These are phyloP conservation scores for Stachybotrys chartarum DNA, from an alignment of 2,329 filamentous ascomycete species.

Conservation along the genomic window DNA sequence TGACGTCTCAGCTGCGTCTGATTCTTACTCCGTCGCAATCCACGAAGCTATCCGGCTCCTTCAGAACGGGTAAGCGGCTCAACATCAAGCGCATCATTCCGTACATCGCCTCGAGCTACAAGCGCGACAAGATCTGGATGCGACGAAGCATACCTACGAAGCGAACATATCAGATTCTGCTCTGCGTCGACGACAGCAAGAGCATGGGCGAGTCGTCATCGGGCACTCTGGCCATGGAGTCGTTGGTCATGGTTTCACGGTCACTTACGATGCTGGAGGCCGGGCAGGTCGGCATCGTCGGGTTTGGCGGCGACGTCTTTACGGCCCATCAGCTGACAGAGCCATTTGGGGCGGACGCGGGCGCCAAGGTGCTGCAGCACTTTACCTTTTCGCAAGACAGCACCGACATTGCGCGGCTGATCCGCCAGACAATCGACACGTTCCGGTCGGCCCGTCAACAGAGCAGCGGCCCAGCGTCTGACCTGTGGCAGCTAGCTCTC, in stretches of 20 bases:
- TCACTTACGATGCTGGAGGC: conserved; percentile 88
- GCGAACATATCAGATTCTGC: conserved; percentile 91
- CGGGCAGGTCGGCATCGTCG: conserved; percentile 84
- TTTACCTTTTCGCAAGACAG: conserved; percentile 81
- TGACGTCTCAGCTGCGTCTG: conserved; percentile 91
- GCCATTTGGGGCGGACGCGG: conserved; percentile 69
- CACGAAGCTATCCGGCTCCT: conserved; percentile 93
- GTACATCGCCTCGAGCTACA: conserved; percentile 96
- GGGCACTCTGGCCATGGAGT: conserved; percentile 81
- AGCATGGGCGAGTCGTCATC: conserved; percentile 81
- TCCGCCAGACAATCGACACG: conserved; percentile 69
- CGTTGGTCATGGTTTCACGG: conserved; percentile 82
- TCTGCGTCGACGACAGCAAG: conserved; percentile 92
- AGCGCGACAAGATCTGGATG: conserved; percentile 99
- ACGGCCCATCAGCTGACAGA: conserved; percentile 80
- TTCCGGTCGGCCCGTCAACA: conserved; percentile 71
- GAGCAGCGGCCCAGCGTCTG: conserved; percentile 41
- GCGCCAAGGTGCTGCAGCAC: conserved; percentile 73
- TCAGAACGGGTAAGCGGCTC: conserved; percentile 93
- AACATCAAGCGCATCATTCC: conserved; percentile 99
- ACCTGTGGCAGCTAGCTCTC: conserved; percentile 92
- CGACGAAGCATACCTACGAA: conserved; percentile 85
- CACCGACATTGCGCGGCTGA: conserved; percentile 76
- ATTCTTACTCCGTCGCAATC: conserved; percentile 92
- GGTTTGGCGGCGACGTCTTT: conserved; percentile 78